phyloP scores from a whole-genome alignment of 2,329 filamentous ascomycete genomes.

The Claviceps cyperi region DNA sequence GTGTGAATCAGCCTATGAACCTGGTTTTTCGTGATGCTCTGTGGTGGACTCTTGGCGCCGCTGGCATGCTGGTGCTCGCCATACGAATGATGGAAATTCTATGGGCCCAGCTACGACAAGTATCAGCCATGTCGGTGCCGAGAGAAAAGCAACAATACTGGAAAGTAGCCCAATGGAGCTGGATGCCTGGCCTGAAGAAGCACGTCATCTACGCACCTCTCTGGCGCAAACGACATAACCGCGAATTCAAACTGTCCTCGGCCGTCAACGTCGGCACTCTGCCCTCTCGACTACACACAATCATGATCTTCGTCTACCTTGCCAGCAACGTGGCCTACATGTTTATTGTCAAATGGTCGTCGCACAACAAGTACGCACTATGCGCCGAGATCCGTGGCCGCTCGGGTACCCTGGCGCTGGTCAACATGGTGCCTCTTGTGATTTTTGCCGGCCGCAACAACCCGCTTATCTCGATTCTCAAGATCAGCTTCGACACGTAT shows the following conservation, averaged over 20 bases:
- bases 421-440: conserved; percentile 87
- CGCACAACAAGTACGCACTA: conserved; percentile 45
- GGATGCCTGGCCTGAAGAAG: conserved; percentile 49
- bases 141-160: conserved; percentile 43
- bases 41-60: conserved; percentile 46
- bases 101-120: conserved; percentile 42
- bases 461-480: conserved; percentile 65
- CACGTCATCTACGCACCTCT: conserved; percentile 46
- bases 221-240: conserved; percentile 51
- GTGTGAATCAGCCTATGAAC: conserved; percentile 46
- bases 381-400: conserved; percentile 75
- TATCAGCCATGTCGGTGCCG: conserved; percentile 41
- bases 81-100: conserved; percentile 39
- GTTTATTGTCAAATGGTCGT: conserved; percentile 45
- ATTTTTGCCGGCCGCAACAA: conserved; percentile 89
- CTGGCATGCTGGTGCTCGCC: conserved; percentile 37
- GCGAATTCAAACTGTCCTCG: conserved; percentile 47
- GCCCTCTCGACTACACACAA: conserved; percentile 47
- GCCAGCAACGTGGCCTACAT: conserved; percentile 49
- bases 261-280: conserved; percentile 48
- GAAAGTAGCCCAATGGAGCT: conserved; percentile 40
- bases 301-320: conserved; percentile 43
- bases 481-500: conserved; percentile 92
- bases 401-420: conserved; percentile 65
- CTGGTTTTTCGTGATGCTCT: conserved; percentile 40